Base-by-base conservation (phyloP, 805 yeast genomes). In the Candida coquimbonensis region DNA sequence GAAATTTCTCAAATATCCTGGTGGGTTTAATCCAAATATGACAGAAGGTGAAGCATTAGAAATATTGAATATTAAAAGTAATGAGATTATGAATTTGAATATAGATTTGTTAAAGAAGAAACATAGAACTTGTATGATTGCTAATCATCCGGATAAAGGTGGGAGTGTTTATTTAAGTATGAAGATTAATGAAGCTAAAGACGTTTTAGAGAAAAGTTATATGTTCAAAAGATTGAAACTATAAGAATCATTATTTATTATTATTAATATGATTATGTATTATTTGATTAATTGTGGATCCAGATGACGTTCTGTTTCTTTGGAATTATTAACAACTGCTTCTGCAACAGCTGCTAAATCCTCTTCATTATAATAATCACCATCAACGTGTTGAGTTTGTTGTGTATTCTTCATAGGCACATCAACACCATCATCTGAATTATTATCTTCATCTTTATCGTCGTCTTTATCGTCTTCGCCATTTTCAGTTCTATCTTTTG, bases 61-160 rank as follows among this genome's bases (percentile, higher is more conserved):
- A 55, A 77, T 85, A 7, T 64, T 85, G 42, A 78, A 77, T 49
- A 80, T 85, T 46, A 68, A 71, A 34, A 75, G 78, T 19, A 65
- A 75, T 21, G 84, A 77, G 46, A 75, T 83, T 42, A 64, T 78
- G 43, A 65, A 69, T 45, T 55, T 81, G 32, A 66, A 71, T 37
- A 63, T 60, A 29, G 70, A 71, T 12, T 59, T 75, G 52, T 69
- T 91, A 53, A 83, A 82, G 63, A 81, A 77, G 49, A 78, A 80
- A 47, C 95, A 88, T 61, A 73, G 95, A 57, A 69, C 68, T 49
- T 73, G 83, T 60, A 88, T 87, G 95, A 68, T 87, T 65, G 68
- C 78, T 12, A 87, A 87, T 62, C 96, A 87, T 61, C 96, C 96
- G 1, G 96, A 87, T 63, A 79, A 83, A 55, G 96, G 96, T 4